A percentile compares a stretch with the other conserved stretches of the same genome.
These are phyloP conservation scores for Haberlea rhodopensis DNA, from an alignment of 257 asterid species.

Conservation along the genomic window DNA sequence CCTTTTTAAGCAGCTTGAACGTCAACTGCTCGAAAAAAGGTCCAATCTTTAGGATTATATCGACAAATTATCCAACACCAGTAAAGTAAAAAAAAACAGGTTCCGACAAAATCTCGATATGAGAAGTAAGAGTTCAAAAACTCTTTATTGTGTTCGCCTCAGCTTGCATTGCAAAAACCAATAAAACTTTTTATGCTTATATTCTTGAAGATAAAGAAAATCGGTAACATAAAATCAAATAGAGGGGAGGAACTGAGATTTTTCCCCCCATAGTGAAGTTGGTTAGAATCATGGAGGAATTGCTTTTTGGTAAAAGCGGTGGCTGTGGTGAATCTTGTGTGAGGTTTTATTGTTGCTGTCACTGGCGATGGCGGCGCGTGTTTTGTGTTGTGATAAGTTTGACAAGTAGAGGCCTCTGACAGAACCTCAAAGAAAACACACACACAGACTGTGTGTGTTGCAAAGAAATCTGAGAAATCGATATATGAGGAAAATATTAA, in stretches of 20 bases:
- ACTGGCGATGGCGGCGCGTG: constrained; percentile 11
- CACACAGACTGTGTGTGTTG: no score
- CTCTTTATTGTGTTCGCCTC: constrained; percentile 17
- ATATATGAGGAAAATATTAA: no score
- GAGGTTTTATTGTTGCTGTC: constrained; percentile 45
- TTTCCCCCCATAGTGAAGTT: constrained; percentile 16
- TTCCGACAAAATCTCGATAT: constrained; percentile 14
- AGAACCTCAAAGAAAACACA: no score
- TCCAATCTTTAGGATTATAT: constrained; percentile 36
- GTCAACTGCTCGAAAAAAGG: constrained; percentile 39
- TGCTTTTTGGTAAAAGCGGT: constrained; percentile 27
- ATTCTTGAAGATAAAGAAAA: neutral
- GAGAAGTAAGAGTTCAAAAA: constrained; percentile 17
- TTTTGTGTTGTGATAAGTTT: constrained; percentile 26
- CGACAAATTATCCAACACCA: constrained; percentile 45
- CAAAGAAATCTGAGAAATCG: no score
- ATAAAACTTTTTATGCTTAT: neutral
- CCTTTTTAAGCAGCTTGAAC: constrained; percentile 34
- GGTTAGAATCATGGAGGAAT: constrained; percentile 34
- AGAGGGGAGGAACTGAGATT: constrained; percentile 20
- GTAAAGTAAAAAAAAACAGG: constrained; percentile 28
- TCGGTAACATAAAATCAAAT: constrained; percentile 21
- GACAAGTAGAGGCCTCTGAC: no score
- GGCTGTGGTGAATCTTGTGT: constrained; percentile 47
- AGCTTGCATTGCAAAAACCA: constrained; percentile 21